Evolutionary conservation across 2,329 filamentous ascomycete genomes (phyloP).

Genomic region (Zymoseptoria crescenta): DNA sequence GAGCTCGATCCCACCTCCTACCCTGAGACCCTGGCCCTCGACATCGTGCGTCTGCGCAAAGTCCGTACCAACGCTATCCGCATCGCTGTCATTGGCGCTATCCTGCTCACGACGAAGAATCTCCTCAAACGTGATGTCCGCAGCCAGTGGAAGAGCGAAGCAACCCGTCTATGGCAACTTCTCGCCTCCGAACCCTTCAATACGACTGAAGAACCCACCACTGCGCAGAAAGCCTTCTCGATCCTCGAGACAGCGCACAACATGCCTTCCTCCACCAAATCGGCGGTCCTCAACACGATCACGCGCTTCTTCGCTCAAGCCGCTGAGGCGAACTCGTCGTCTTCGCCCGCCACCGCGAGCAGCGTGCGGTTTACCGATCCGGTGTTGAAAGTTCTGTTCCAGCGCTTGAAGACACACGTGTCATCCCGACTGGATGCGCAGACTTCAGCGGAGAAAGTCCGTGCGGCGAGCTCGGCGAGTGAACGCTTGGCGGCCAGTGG

Average conservation of each 20-base stretch:
- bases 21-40: constrained; percentile 67
- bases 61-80: constrained; percentile 52
- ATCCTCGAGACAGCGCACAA: constrained; percentile 44
- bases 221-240: constrained; percentile 38
- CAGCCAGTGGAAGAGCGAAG: constrained; percentile 67
- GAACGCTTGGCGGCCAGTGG: constrained; percentile 64
- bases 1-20: constrained; percentile 47
- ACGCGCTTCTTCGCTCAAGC: constrained; percentile 48
- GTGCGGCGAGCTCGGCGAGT: constrained; percentile 58
- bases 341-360: constrained; percentile 22
- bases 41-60: constrained; percentile 54
- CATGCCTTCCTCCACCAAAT: constrained; percentile 41
- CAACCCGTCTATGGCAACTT: constrained; percentile 60
- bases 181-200: constrained; percentile 54
- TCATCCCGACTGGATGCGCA: constrained; percentile 56
- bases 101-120: constrained; percentile 74
- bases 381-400: constrained; percentile 60
- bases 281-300: constrained; percentile 37
- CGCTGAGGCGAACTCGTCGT: constrained; percentile 14
- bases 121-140: constrained; percentile 73
- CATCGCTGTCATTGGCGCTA: constrained; percentile 65
- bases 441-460: constrained; percentile 62
- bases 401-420: constrained; percentile 59
- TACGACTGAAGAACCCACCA: constrained; percentile 26
- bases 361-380: constrained; percentile 46